Conservation (phyloP, 305 asterid genomes). For the Ilex paraguariensis region DNA sequence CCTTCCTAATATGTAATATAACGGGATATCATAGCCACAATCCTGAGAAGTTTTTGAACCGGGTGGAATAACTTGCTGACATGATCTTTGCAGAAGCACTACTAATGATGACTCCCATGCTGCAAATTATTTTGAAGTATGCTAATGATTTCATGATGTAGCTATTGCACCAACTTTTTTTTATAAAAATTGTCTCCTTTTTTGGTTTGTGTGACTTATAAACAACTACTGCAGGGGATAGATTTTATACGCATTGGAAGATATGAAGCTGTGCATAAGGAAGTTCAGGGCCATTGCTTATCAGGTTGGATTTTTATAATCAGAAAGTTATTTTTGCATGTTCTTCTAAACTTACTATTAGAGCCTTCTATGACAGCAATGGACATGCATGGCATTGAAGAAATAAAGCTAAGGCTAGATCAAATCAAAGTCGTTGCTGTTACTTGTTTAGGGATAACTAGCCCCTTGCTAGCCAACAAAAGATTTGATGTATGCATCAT, state of each 20-base stretch:
- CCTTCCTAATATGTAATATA: too few species aligned
- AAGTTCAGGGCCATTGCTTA: conserved; percentile 69
- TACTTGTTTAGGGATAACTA: conserved; percentile 91
- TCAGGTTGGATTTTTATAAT: conserved; percentile 49
- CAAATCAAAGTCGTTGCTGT: conserved; percentile 73
- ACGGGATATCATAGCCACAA: too few species aligned
- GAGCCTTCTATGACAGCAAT: conserved; percentile 40
- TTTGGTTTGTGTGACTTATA: too few species aligned
- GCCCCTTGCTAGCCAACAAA: conserved; percentile 81
- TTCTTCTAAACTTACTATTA: conserved; percentile 17
- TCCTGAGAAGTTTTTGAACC: too few species aligned
- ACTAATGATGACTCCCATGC: background rate
- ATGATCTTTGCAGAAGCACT: background rate
- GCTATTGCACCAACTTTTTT: background rate
- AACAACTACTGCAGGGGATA: conserved; percentile 51
- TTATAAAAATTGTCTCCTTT: too few species aligned
- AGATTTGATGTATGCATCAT: conserved; percentile 93
- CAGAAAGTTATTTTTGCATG: conserved; percentile 9
- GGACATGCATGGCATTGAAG: conserved; percentile 52
- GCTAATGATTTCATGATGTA: background rate
- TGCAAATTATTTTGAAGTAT: background rate
- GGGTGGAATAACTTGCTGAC: background rate
- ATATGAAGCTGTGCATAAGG: conserved; percentile 78
- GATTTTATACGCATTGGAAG: conserved; percentile 92
- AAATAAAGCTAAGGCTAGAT: conserved; percentile 64